Evolutionary conservation across 306 rosid genomes (phyloP), one percentile per base, ranked within the genome.

Genomic region (Cucurbita argyrosperma): DNA sequence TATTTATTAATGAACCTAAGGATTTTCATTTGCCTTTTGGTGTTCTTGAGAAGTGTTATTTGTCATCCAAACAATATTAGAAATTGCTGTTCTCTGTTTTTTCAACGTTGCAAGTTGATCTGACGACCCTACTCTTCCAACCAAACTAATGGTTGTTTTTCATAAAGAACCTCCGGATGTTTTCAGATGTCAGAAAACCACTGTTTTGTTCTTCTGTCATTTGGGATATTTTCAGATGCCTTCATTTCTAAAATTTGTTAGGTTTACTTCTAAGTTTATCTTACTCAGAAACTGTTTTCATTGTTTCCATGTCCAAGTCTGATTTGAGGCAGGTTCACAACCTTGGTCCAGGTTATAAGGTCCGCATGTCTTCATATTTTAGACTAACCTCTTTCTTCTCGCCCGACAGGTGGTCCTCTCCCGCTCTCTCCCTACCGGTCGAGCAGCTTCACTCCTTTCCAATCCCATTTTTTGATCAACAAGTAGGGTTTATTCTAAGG

Each of bases 311-410:
- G 88, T 86, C 80, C 96, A 90, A 94, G 98, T 90, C 98, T 84
- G 95, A 90, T 84, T 84, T 90, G 90, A 79, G 88, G 82, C 87
- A 85, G 84, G 88, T 94, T 94, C 92, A 79, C 90, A 84, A 80
- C 85, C 90, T 94, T 78, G 83, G 90, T 86, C 96, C 97, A 72
- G 98, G 98, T 94, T 26, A 26, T 26, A 94, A 89, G 84, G 76
- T 66, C 76, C 79, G 60, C 80, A 47, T 58, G 77, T 56, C n/a
- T 63, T 64, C 61, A 77, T 56, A 69, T 12, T 62, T 26, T 64
- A 47, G 47, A 40, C 52, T 26, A 26, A 26, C 26, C 26, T 26
- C 26, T 26, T 26, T 26, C 26, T 26, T 26, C 26, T 26, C 26
- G 26, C 0, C 26, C 26, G 26, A 26, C 26, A 26, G 26, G 26